phyloP scores from a whole-genome alignment of 2,329 filamentous ascomycete genomes.

The Neoarthrinium moseri region DNA sequence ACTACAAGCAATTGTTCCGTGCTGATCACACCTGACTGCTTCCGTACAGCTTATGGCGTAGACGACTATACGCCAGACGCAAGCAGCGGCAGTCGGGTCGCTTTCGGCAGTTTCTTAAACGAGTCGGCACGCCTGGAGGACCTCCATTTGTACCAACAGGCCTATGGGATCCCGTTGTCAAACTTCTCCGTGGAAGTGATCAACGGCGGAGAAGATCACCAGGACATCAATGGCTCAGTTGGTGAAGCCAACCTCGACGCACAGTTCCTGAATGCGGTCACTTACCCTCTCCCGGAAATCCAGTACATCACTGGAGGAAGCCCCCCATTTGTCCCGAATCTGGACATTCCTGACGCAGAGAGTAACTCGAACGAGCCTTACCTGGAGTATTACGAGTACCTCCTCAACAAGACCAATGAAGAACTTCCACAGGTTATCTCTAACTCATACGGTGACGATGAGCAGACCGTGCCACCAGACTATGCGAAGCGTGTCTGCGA shows the following conservation, averaged over 20 bases:
- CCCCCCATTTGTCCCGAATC: slow-evolving; percentile 27
- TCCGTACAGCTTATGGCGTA: slow-evolving; percentile 48
- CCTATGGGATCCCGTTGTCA: slow-evolving; percentile 39
- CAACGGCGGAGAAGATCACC: slow-evolving; percentile 38
- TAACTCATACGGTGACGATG: slow-evolving; percentile 40
- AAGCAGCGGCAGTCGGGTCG: slow-evolving; percentile 44
- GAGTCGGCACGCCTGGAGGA: slow-evolving; percentile 47
- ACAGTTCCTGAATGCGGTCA: slow-evolving; percentile 29
- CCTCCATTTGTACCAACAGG: slow-evolving; percentile 32
- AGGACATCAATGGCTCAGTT: slow-evolving; percentile 16
- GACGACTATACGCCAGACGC: slow-evolving; percentile 42
- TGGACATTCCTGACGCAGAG: slow-evolving; percentile 20
- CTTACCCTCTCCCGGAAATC: slow-evolving; percentile 26
- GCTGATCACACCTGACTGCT: slow-evolving; percentile 43
- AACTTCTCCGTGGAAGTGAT: slow-evolving; percentile 41
- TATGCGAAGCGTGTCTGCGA: slow-evolving; percentile 26
- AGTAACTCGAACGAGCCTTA: slow-evolving; percentile 54
- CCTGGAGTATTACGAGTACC: slow-evolving; percentile 49
- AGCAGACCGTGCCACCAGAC: slow-evolving; percentile 24
- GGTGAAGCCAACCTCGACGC: slow-evolving; percentile 30
- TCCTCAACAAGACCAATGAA: slow-evolving; percentile 39
- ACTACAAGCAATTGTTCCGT: slow-evolving; percentile 24
- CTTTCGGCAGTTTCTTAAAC: slow-evolving; percentile 51
- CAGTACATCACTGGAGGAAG: slow-evolving; percentile 31
- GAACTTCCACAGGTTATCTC: slow-evolving; percentile 53